These are phyloP conservation scores for Mucor piriformis DNA, from an alignment of 371 early-diverging fungal genomes.

Conservation along the genomic window DNA sequence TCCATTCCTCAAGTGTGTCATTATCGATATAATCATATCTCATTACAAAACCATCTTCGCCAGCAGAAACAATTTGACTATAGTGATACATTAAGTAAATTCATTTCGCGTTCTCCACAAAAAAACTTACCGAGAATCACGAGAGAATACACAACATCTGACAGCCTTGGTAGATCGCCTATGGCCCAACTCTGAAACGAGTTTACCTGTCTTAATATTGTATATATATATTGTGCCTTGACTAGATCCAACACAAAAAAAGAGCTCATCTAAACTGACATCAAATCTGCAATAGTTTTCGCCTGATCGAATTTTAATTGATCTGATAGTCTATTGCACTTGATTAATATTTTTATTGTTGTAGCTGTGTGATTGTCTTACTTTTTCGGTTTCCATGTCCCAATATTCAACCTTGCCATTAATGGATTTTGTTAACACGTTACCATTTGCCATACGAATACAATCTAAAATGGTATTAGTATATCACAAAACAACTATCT, in stretches of 20 bases:
- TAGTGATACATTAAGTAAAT: background rate
- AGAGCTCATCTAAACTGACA: conserved; percentile 66
- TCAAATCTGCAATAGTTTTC: conserved; percentile 52
- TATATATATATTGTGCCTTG: conserved; percentile 73
- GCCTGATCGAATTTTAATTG: conserved; percentile 42
- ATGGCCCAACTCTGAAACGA: conserved; percentile 71
- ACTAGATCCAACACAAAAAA: conserved; percentile 75
- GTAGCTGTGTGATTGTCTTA: background rate
- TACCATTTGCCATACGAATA: conserved; percentile 66
- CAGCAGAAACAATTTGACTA: conserved; percentile 74
- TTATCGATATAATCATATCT: conserved; percentile 82
- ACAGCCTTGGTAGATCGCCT: conserved; percentile 80
- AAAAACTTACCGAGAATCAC: conserved; percentile 70
- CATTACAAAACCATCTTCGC: conserved; percentile 84
- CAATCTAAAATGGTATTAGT: conserved; percentile 50
- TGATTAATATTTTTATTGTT: background rate
- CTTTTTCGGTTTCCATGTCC: conserved; percentile 57
- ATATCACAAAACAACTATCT: too few species aligned
- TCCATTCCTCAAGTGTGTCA: conserved; percentile 75
- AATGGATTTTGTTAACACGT: conserved; percentile 72
- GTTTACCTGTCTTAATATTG: conserved; percentile 64
- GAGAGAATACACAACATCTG: conserved; percentile 75
- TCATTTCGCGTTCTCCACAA: too few species aligned
- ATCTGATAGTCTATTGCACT: conserved; percentile 18
- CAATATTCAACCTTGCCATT: conserved; percentile 79